These are phyloP conservation scores for Pleurostoma richardsiae DNA, from an alignment of 2,329 filamentous ascomycete genomes.

Conservation along the genomic window DNA sequence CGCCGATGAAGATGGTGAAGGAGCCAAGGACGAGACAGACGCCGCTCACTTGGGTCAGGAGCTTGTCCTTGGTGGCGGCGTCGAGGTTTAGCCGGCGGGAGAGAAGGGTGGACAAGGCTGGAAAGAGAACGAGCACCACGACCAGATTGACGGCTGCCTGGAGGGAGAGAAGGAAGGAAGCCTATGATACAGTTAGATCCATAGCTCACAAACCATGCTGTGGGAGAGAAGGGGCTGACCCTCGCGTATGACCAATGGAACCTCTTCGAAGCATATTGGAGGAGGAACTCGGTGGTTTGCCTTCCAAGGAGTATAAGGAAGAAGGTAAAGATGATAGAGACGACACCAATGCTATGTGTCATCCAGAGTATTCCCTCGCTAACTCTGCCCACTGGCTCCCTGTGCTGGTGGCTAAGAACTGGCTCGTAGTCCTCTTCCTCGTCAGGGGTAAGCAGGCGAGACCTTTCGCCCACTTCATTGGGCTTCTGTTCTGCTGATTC, in stretches of 20 bases:
- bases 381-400: too few species aligned
- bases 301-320: constrained; percentile 2
- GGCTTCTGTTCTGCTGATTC: too few species aligned
- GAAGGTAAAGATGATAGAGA: too few species aligned
- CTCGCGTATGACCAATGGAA: constrained; percentile 10
- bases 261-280: constrained; percentile 9
- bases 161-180: constrained; percentile 11
- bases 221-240: neutral
- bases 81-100: constrained; percentile 1
- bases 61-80: constrained; percentile 8
- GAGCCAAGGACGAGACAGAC: constrained; percentile 7
- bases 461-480: too few species aligned
- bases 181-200: constrained; percentile 2
- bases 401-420: too few species aligned
- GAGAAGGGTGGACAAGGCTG: constrained; percentile 4
- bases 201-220: neutral
- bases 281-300: constrained; percentile 3
- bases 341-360: too few species aligned
- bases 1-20: constrained; percentile 5
- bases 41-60: constrained; percentile 8
- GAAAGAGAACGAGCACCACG: constrained; percentile 6
- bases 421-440: too few species aligned
- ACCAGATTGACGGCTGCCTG: constrained; percentile 8
- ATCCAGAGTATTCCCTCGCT: too few species aligned
- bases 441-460: too few species aligned